Evolutionary conservation across 2,329 filamentous ascomycete genomes (phyloP).

Genomic region (Fusarium succisae): DNA sequence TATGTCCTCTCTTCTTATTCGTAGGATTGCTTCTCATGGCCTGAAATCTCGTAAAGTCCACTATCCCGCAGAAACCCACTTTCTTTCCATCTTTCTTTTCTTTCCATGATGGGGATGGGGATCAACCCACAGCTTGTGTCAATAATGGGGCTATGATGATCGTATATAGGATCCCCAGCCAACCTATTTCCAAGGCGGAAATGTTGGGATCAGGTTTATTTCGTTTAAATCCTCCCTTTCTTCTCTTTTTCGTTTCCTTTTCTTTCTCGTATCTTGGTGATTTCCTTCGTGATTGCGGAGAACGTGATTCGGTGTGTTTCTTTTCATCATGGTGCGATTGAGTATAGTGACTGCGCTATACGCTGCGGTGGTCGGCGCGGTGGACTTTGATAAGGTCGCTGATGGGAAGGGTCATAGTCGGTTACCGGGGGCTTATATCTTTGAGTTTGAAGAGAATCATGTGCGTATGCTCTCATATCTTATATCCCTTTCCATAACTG

Average conservation of each 20-base stretch:
- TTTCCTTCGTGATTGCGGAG: conserved; percentile 20
- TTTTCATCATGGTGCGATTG: conserved; percentile 49
- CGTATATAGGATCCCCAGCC: conserved; percentile 23
- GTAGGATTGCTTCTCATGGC: not conserved
- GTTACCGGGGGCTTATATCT: conserved; percentile 60
- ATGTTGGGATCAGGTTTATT: not conserved
- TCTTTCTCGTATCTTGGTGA: not conserved
- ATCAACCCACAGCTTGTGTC: conserved; percentile 4
- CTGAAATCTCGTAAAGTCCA: conserved; percentile 13
- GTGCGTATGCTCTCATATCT: conserved; percentile 45
- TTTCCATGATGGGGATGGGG: conserved; percentile 16
- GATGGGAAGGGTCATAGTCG: conserved; percentile 35
- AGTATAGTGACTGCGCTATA: conserved; percentile 48
- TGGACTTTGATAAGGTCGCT: conserved; percentile 38
- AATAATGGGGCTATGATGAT: conserved; percentile 15
- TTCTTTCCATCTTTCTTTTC: not conserved
- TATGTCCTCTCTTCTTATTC: not conserved
- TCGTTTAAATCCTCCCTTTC: conserved; percentile 1
- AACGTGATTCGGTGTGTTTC: not conserved
- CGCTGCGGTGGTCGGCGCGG: conserved; percentile 45
- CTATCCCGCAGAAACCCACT: conserved; percentile 27
- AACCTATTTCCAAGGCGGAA: not conserved
- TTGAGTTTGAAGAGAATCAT: conserved; percentile 61
- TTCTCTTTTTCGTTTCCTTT: not conserved
- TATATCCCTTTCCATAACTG: not conserved